Percentiles rank a stretch among this genome's conserved stretches.
Evolutionary conservation across 306 rosid species (phyloP).

Genomic region (Sicyos baderoa): DNA sequence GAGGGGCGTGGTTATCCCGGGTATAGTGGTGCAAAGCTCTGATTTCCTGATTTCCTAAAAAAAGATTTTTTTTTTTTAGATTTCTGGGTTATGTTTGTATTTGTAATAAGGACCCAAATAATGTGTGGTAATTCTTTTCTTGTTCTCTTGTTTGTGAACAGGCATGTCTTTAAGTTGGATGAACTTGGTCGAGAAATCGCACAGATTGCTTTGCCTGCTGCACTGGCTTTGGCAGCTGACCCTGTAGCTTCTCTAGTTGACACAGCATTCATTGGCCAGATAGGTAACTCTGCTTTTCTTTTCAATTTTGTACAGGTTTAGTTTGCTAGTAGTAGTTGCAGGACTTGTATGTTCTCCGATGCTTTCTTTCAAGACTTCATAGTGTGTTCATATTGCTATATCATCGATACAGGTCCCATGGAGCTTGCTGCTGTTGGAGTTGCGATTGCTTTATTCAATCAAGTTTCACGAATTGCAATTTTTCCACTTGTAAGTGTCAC

Average conservation of each 20-base stretch:
- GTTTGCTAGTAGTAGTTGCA: not conserved
- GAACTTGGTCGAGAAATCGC: constrained; percentile 70
- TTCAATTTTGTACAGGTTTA: not conserved
- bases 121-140: not conserved
- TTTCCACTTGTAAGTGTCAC: constrained; percentile 92
- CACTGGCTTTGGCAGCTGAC: constrained; percentile 86
- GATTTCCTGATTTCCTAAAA: too few relatives aligned
- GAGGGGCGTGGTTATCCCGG: too few relatives aligned
- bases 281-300: constrained; percentile 43
- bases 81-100: not conserved
- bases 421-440: constrained; percentile 99
- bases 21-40: too few relatives aligned
- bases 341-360: not conserved
- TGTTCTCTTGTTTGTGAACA: constrained; percentile 18
- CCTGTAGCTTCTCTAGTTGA: constrained; percentile 89
- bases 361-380: not conserved
- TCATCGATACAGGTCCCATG: constrained; percentile 49
- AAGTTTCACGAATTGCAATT: constrained; percentile 77
- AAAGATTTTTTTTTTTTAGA: too few relatives aligned
- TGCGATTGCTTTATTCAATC: constrained; percentile 90
- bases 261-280: constrained; percentile 88
- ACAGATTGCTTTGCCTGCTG: constrained; percentile 80
- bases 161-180: constrained; percentile 39
- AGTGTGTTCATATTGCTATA: constrained; percentile 3
- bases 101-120: not conserved